Evolutionary conservation across 257 asterid genomes (phyloP), one percentile per base, ranked within the genome.

Genomic region (Mitragyna speciosa): DNA sequence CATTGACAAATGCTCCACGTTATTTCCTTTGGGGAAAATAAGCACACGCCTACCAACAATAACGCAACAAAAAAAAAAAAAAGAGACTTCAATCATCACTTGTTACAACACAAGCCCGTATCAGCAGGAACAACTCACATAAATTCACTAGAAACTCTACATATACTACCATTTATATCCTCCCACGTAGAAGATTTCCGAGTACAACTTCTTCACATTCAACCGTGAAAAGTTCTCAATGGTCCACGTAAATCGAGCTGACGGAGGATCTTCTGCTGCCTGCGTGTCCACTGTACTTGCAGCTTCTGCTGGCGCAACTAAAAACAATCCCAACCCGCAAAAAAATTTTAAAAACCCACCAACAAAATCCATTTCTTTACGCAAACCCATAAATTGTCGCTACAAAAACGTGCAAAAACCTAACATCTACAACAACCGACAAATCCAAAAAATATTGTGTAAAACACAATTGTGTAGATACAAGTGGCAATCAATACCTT

Each of bases 21-120:
- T 92, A 85, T 93, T 93, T 72, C 98, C 98, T 80, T 90, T 93
- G 20, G 98, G 97, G 81, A 93, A 93, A 69, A 89, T 90, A 80
- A 93, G 94, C 76, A 93, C 91, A 76, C 97, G 87, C 98, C 98
- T 93, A 89, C 56, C 80, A 84, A 82, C 77, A 77, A 82, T 58
- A 83, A 82, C 31, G 58, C 71, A 15, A 48, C 24, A 28, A 69
- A 48, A 74, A 78, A 51, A 78, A 30, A 61, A 69, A 48, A 74
- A 78, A 51, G 73, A 30, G 51, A 2, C 70, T 52, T 56, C 70
- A 79, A 15, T 16, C 7, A 28, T 70, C 72, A 61, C 51, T 28
- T 31, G 19, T 5, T 68, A 70, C 48, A 36, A 51, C 19, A 14
- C 17, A 36, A 7, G 48, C 30, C 63, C 52, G 31, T 16, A 28